Evolutionary conservation across 2,329 filamentous ascomycete genomes (phyloP).

Genomic region (Aspergillus terreus): DNA sequence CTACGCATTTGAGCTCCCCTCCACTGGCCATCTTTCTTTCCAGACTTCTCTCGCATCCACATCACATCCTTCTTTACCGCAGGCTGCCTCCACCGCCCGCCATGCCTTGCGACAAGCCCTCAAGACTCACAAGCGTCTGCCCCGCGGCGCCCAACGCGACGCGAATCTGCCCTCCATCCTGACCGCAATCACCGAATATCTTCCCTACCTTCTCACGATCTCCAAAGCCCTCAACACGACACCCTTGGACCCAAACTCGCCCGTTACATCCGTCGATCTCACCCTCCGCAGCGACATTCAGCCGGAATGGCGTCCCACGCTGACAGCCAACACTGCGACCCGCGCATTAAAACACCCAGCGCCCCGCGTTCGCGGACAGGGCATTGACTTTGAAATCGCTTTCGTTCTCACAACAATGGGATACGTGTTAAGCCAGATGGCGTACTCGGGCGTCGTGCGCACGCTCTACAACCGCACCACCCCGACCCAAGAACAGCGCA

Average conservation of each 20-base stretch:
- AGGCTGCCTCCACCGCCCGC: slow-evolving; percentile 76
- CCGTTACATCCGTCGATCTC: slow-evolving; percentile 62
- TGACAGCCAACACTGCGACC: slow-evolving; percentile 50
- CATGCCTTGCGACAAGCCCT: slow-evolving; percentile 77
- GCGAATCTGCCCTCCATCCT: slow-evolving; percentile 68
- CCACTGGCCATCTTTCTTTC: slow-evolving; percentile 82
- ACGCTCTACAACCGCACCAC: slow-evolving; percentile 63
- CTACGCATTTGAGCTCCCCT: slow-evolving; percentile 82
- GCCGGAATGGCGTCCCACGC: slow-evolving; percentile 75
- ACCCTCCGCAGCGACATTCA: slow-evolving; percentile 66
- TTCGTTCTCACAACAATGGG: slow-evolving; percentile 76
- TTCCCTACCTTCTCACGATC: slow-evolving; percentile 78
- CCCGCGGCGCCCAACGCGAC: slow-evolving; percentile 61
- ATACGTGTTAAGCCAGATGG: slow-evolving; percentile 68
- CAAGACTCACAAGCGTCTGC: slow-evolving; percentile 86
- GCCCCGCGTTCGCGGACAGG: slow-evolving; percentile 64
- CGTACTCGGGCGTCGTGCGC: slow-evolving; percentile 67
- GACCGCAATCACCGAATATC: slow-evolving; percentile 68
- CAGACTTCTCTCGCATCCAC: slow-evolving; percentile 71
- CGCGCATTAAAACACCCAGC: slow-evolving; percentile 44
- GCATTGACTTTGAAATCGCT: slow-evolving; percentile 76
- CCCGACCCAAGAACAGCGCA: slow-evolving; percentile 64
- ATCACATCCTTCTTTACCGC: slow-evolving; percentile 84
- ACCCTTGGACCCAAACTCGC: slow-evolving; percentile 32
- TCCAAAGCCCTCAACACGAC: slow-evolving; percentile 65